Percentiles rank a stretch among this genome's conserved stretches.
These are phyloP conservation scores for Ramaria sp. DNA, from an alignment of 768 basidiomycete genomes.

Conservation along the genomic window DNA sequence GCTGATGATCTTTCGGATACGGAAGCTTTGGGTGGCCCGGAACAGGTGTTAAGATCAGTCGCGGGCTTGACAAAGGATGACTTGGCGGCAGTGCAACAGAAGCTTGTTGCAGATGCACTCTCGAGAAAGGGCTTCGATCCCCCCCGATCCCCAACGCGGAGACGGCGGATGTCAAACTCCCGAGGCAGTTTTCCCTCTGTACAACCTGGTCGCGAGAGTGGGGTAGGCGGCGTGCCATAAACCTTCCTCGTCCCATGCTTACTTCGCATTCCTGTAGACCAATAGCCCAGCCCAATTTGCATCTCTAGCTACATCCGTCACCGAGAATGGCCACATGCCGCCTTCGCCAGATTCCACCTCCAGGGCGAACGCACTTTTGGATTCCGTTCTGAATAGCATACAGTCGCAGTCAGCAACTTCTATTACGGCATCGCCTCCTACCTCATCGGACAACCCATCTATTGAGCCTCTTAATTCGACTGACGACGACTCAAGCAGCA, in stretches of 20 bases:
- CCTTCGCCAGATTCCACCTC: slow-evolving; percentile 9
- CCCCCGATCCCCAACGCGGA: slow-evolving; percentile 52
- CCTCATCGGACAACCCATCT: background rate
- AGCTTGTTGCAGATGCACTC: slow-evolving; percentile 52
- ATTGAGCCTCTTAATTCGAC: slow-evolving; percentile 1
- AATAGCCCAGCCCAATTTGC: slow-evolving; percentile 45
- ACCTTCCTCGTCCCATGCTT: background rate
- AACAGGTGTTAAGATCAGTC: slow-evolving; percentile 54
- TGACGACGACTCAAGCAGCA: slow-evolving; percentile 2
- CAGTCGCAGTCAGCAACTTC: slow-evolving; percentile 15
- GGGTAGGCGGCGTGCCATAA: slow-evolving; percentile 20
- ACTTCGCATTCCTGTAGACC: slow-evolving; percentile 29
- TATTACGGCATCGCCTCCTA: background rate
- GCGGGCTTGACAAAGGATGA: slow-evolving; percentile 64
- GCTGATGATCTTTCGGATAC: slow-evolving; percentile 26
- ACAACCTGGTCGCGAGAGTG: slow-evolving; percentile 30
- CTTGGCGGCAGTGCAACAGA: slow-evolving; percentile 64
- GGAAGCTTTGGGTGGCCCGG: slow-evolving; percentile 37
- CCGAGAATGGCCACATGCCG: background rate
- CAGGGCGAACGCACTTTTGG: slow-evolving; percentile 56
- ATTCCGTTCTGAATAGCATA: slow-evolving; percentile 51
- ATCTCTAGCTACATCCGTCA: background rate
- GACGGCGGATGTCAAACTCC: slow-evolving; percentile 73
- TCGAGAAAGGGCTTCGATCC: slow-evolving; percentile 53
- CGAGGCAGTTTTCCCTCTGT: slow-evolving; percentile 47